Conservation (phyloP, 139 green algal species). For the Mychonastes homosphaera region DNA sequence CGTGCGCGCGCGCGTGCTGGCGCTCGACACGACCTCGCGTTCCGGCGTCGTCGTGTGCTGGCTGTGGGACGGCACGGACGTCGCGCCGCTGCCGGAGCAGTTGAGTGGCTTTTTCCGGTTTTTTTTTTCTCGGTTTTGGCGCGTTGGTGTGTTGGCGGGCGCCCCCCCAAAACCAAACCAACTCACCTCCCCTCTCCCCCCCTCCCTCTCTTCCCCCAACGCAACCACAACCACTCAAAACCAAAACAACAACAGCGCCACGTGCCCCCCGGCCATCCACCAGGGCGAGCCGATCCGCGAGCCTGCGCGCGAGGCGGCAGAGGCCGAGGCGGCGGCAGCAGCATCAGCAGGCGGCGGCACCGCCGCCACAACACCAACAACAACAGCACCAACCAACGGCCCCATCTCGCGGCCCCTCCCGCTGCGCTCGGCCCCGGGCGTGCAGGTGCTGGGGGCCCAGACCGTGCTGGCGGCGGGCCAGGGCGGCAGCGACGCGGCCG, state of each 20-base stretch:
- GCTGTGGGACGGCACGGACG: constrained; percentile 17
- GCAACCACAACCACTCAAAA: too few species aligned
- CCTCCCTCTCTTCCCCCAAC: too few species aligned
- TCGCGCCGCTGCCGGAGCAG: neutral
- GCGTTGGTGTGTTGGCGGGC: neutral
- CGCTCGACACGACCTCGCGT: neutral
- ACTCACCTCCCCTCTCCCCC: neutral
- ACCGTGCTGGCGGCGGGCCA: neutral
- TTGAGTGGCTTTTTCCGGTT: neutral
- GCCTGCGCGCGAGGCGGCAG: too few species aligned
- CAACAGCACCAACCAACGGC: too few species aligned
- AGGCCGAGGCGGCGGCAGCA: too few species aligned
- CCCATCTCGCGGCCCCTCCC: too few species aligned
- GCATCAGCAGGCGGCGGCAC: too few species aligned
- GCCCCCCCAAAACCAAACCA: neutral
- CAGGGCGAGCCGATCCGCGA: too few species aligned
- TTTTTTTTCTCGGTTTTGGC: neutral
- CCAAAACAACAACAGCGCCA: too few species aligned
- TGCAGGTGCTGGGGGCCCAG: neutral
- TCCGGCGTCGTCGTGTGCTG: constrained; percentile 8
- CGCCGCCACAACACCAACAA: too few species aligned
- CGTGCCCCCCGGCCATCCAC: too few species aligned
- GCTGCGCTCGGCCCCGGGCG: too few species aligned
- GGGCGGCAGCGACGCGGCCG: neutral
- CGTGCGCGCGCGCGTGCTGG: constrained; percentile 12